These are phyloP conservation scores for Penicillium brevicompactum DNA, from an alignment of 2,329 filamentous ascomycete genomes.

Conservation along the genomic window DNA sequence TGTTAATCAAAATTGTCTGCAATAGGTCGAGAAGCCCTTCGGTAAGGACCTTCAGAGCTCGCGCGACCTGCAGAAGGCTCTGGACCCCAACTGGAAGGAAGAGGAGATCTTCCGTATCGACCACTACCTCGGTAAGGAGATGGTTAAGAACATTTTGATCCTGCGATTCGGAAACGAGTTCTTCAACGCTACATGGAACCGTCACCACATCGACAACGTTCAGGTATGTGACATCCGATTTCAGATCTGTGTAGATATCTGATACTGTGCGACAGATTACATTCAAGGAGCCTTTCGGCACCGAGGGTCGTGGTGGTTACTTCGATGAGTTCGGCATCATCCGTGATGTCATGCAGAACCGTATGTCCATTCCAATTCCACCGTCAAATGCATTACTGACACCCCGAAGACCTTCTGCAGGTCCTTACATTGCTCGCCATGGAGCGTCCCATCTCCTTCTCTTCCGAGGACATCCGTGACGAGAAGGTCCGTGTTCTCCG, in stretches of 20 bases:
- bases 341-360: constrained; percentile 99
- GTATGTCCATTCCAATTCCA: constrained; percentile 41
- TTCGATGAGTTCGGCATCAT: constrained; percentile 99
- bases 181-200: constrained; percentile 97
- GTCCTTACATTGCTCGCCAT: constrained; percentile 94
- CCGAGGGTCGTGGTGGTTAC: constrained; percentile 95
- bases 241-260: not conserved
- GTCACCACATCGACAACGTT: constrained; percentile 98
- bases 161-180: constrained; percentile 98
- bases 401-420: constrained; percentile 74
- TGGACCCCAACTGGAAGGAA: constrained; percentile 97
- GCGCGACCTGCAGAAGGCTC: constrained; percentile 87
- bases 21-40: constrained; percentile 96
- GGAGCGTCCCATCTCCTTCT: constrained; percentile 98
- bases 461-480: constrained; percentile 95
- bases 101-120: constrained; percentile 99
- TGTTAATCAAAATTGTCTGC: constrained; percentile 24
- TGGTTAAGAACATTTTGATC: constrained; percentile 99
- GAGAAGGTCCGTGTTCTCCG: constrained; percentile 96
- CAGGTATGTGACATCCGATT: constrained; percentile 58
- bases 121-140: constrained; percentile 99
- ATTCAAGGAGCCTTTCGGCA: constrained; percentile 99
- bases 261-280: constrained; percentile 63
- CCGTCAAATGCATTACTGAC: not conserved
- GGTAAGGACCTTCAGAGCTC: constrained; percentile 96